Base-by-base conservation (phyloP, 2,329 filamentous ascomycete genomes). In the Curvularia sp. region DNA sequence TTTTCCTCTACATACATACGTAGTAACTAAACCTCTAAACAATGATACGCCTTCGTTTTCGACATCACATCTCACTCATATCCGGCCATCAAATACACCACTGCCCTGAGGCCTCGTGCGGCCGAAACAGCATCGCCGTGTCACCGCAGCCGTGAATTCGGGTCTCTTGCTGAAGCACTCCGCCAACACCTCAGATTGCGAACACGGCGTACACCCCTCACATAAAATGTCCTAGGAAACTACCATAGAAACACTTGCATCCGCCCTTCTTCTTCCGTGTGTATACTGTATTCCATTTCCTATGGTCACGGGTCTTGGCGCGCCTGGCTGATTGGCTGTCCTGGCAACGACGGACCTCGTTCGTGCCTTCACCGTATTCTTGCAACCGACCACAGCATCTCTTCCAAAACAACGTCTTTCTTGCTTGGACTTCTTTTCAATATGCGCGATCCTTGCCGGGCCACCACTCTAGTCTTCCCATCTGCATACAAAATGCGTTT, bases 391-490 rank as follows among this genome's bases (percentile, higher is more conserved):
- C 43, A 12, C 41, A 38, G 21, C 45, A 19, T 49, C 36, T 25
- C 15, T 46, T 6, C 19, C 30, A 39, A 15, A 27, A 53, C 49
- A 53, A 55, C 54, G 15, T 39, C 18, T 19, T 27, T 34, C 15
- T 23, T 25, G n/a, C 15, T 41, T 57, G n/a, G 36, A 25, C 39
- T n/a, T 57, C 15, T 8, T 10, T 38, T 43, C 39, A 60, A 45
- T 49, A 68, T 66, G 67, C 60, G 53, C 63, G 50, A 46, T 64
- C 59, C 55, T 50, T 54, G 21, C 34, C 48, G 45, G 46, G 47
- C 54, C 46, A 41, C 57, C 59, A 49, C 27, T 50, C 55, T 47
- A 47, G 52, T 48, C 48, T 27, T 54, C 48, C 19, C 23, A 13
- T 52, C 27, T 23, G 34, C 53, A 25, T 58, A 46, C 52, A 27